Base-by-base conservation (phyloP, 345 rosid genomes). In the Murraya koenigii region DNA sequence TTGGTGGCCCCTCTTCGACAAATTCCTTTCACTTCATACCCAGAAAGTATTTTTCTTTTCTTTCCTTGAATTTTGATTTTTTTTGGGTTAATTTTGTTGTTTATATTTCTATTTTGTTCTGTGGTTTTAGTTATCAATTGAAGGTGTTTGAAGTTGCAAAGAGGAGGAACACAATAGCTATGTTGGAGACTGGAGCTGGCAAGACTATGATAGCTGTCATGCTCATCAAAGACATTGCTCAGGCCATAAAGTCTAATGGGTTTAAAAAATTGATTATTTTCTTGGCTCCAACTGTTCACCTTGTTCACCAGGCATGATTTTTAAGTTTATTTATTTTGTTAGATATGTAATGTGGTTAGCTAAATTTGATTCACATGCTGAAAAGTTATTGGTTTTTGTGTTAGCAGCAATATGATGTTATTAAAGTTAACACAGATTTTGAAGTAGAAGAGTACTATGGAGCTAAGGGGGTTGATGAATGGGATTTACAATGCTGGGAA, bases 261-360 rank as follows among this genome's bases (percentile, higher is more conserved):
- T 7, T 17, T 71, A 87, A 85, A 76, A 94, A 85, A 72, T 82
- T 85, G 84, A 86, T 90, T 30, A 47, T 92, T 81, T 94, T 88
- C 90, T 85, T 96, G 85, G 90, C 94, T 3, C 98, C 98, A 7
- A 88, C 97, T 33, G 97, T 91, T 54, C 88, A 85, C 85, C 91
- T 91, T 74, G 97, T 92, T 72, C 84, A 85, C 74, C 97, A 91
- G 97, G 99, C 78, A 83, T 75, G 80, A 17, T 36, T 49, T 66
- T 65, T 38, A 35, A 17, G 22, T 17, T 17, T 58, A 19, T 2
- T 30, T 39, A 35, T 66, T 44, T 62, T 8, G 36, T 20, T 74
- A 14, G 1, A 28, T 38, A 44, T 65, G 35, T 80, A 11, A 49
- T 35, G 61, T 54, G 59, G 80, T 22, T 66, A 7, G 28, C 47